Base-by-base conservation (phyloP, 2,329 filamentous ascomycete genomes). In the Aspergillus neotritici region DNA sequence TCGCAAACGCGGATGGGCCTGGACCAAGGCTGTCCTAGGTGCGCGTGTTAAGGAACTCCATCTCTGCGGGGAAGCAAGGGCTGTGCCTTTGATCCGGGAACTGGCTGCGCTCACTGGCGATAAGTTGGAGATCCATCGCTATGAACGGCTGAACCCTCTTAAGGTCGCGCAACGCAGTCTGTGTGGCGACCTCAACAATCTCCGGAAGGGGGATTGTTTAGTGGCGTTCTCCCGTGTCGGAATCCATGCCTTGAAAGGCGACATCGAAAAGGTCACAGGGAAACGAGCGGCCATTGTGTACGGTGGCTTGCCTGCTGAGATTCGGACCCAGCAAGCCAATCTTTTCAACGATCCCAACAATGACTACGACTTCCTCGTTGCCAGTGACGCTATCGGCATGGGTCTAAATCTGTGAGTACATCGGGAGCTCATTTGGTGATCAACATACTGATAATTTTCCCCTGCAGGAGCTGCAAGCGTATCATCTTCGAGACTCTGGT, bases 381-480 rank as follows among this genome's bases (percentile, higher is more conserved):
- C 94, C 7, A 96, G 88, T 55, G 89, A 96, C 67, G 93, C 93
- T 36, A 91, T 98, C 49, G 93, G 93, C 31, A 97, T 98, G 91
- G 93, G 94, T 1, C 72, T 98, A 15, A 98, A 98, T 59, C 69
- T 98, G 63, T 89, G 82, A 66, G 74, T 41, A 9, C 16, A 13
- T 13, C n/a, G 11, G 8, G 17, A 9, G 7, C 29, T 32, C 5
- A 25, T 25, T 25, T 2, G 21, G 21, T 25, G 21, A 25, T 2
- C 6, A 25, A 25, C 21, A 25, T 25, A 25, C 21, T 25, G 7
- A 25, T 25, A 21, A 4, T 21, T 21, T 21, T 21, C 21, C 21
- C 6, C 21, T 34, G 25, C 38, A 80, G 77, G 65, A 82, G 77
- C 52, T 88, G 96, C 62, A 93, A 89, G 61, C 85, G 94, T 17